phyloP scores from a whole-genome alignment of 2,329 filamentous ascomycete genomes.

The Penicillium sclerotigenum region DNA sequence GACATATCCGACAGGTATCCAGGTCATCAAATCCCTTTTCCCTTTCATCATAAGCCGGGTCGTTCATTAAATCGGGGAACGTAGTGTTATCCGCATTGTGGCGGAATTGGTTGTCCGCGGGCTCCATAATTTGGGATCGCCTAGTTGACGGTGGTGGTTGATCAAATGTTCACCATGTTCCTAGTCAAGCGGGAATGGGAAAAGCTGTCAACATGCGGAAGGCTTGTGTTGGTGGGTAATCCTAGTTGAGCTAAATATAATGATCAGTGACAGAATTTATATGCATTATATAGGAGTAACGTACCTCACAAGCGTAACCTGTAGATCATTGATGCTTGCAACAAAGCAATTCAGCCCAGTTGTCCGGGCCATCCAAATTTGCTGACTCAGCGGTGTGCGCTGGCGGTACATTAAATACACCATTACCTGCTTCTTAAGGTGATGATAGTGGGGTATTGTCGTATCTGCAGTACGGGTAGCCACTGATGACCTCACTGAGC shows the following conservation, averaged over 20 bases:
- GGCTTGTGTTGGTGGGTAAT: background rate
- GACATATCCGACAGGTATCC: constrained; percentile 95
- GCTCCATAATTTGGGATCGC: constrained; percentile 28
- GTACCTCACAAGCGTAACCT: background rate
- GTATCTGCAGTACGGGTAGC: constrained; percentile 11
- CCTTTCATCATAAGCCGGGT: constrained; percentile 48
- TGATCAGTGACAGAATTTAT: background rate
- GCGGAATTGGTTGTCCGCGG: constrained; percentile 19
- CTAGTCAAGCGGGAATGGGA: background rate
- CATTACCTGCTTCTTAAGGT: background rate
- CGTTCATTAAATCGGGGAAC: constrained; percentile 56
- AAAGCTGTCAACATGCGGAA: constrained; percentile 3
- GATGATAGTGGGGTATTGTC: background rate
- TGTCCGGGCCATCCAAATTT: background rate
- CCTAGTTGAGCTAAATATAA: background rate
- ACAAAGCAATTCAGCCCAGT: constrained; percentile 6
- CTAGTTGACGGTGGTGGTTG: constrained; percentile 19
- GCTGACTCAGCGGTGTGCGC: constrained; percentile 11
- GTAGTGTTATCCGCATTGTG: constrained; percentile 19
- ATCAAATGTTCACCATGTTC: constrained; percentile 26
- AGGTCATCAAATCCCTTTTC: constrained; percentile 51
- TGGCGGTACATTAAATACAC: background rate
- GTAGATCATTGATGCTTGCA: background rate
- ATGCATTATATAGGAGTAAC: background rate
- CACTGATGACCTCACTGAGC: constrained; percentile 28